Conservation (phyloP, 805 yeast species). For the Grigorovia transvaalensis region DNA sequence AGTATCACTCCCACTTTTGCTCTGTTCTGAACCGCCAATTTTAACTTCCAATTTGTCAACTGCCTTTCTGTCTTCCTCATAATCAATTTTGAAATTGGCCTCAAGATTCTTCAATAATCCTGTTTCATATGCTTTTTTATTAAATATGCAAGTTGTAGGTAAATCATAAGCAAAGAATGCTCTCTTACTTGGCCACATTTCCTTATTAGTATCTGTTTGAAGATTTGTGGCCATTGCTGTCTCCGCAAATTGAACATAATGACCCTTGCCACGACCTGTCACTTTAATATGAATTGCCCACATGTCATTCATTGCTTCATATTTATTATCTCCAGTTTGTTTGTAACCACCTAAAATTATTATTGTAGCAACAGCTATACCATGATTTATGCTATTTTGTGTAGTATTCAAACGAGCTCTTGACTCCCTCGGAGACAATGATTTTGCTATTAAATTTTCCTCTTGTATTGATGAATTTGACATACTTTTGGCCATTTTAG, state of each 20-base stretch:
- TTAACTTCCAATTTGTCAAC: neutral
- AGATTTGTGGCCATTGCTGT: constrained; percentile 27
- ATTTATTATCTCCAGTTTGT: constrained; percentile 22
- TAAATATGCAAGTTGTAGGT: constrained; percentile 11
- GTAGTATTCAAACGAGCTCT: neutral
- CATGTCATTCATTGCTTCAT: constrained; percentile 31
- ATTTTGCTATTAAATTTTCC: neutral
- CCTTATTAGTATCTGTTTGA: constrained; percentile 7
- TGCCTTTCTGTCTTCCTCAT: neutral
- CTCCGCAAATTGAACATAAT: constrained; percentile 31
- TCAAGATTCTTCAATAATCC: constrained; percentile 15
- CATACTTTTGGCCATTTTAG: neutral
- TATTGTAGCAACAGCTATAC: constrained; percentile 11
- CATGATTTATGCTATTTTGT: neutral
- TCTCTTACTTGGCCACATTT: constrained; percentile 27
- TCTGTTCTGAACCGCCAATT: neutral
- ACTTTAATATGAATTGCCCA: constrained; percentile 35
- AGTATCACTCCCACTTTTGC: neutral
- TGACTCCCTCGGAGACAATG: constrained; percentile 1
- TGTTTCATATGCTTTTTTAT: constrained; percentile 7
- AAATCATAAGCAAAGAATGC: constrained; percentile 29
- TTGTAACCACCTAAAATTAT: constrained; percentile 42
- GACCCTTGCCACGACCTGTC: constrained; percentile 27
- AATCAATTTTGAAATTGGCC: constrained; percentile 14
- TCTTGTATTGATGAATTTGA: neutral